Base-by-base conservation (phyloP, 2,329 filamentous ascomycete species). In the Botrytis squamosa region DNA sequence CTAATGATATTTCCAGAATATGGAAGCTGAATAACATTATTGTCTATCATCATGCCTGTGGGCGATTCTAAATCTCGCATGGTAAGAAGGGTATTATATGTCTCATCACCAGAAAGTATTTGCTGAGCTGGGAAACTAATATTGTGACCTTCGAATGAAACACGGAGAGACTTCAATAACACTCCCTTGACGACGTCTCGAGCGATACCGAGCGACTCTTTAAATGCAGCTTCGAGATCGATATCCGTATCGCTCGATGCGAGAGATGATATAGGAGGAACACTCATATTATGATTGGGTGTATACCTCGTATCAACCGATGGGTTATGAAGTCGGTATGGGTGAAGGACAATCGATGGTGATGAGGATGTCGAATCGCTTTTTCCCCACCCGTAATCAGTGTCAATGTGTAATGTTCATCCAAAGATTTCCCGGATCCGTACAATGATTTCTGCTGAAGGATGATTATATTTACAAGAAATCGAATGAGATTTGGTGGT, bases 161-260 rank as follows among this genome's bases (percentile, higher is more conserved):
- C n/a, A 46, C 36, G 33, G 29, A 40, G 49, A 52, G 60, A 49
- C 33, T 42, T 52, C 9, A 72, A 36, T 22, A 72, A 40, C 52
- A 42, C 25, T 44, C 52, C 71, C 71, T 69, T 72, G 33, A 57
- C 44, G 60, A 72, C 71, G 49, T 72, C 71, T 59, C 71, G 40
- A 69, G 55, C 71, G 36, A 72, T 38, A 49, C 18, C 4, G 16
- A 72, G 55, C 25, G 71, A 72, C 12, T 59, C 71, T 44, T n/a
- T 9, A 22, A 75, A 75, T 18, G 67, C 65, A 42, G 72, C 64
- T n/a, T 68, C 72, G 60, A 76, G 70, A 44, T 74, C 72, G 33
- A 73, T n/a, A 36, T 52, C 52, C 40, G 16, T 36, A 44, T 73
- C 64, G 70, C n/a, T 38, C 25, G 18, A 14, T 64, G 63, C 57